Conservation (phyloP, 257 asterid genomes). For the Nicotiana knightiana region DNA sequence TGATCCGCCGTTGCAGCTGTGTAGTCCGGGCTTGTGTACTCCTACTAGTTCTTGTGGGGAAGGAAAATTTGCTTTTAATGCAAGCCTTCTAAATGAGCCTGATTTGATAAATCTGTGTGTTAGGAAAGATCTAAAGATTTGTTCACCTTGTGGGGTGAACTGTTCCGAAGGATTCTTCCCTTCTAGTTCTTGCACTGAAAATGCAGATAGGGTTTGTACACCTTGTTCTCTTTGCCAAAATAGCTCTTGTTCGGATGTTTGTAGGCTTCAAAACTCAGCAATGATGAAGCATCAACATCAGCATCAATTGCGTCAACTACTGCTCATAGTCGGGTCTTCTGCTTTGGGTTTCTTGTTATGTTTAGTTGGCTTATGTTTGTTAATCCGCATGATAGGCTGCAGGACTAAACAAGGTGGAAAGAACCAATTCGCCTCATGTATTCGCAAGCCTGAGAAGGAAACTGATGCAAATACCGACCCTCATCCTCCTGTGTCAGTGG, state of each 20-base stretch:
- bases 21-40: constrained; percentile 84
- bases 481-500: constrained; percentile 35
- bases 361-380: constrained; percentile 48
- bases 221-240: constrained; percentile 90
- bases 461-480: constrained; percentile 29
- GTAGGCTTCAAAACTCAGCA: constrained; percentile 39
- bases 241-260: constrained; percentile 66
- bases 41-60: constrained; percentile 52
- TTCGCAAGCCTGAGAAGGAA: constrained; percentile 29
- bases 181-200: constrained; percentile 57
- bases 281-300: constrained; percentile 28
- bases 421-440: constrained; percentile 27
- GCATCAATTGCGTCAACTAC: constrained; percentile 34
- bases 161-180: constrained; percentile 76
- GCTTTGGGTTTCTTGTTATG: constrained; percentile 48
- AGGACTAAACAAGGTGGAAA: constrained; percentile 26
- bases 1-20: constrained; percentile 89
- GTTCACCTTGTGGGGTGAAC: constrained; percentile 72
- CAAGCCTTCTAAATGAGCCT: constrained; percentile 76
- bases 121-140: constrained; percentile 66
- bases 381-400: constrained; percentile 32
- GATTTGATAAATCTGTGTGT: constrained; percentile 81
- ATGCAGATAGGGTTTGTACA: constrained; percentile 85
- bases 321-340: constrained; percentile 49
- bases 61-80: constrained; percentile 73